Percentiles rank a stretch among this genome's conserved stretches.
These are phyloP conservation scores for Sugiyamaella boreocaroliniensis DNA, from an alignment of 805 yeast genomes.

Conservation along the genomic window DNA sequence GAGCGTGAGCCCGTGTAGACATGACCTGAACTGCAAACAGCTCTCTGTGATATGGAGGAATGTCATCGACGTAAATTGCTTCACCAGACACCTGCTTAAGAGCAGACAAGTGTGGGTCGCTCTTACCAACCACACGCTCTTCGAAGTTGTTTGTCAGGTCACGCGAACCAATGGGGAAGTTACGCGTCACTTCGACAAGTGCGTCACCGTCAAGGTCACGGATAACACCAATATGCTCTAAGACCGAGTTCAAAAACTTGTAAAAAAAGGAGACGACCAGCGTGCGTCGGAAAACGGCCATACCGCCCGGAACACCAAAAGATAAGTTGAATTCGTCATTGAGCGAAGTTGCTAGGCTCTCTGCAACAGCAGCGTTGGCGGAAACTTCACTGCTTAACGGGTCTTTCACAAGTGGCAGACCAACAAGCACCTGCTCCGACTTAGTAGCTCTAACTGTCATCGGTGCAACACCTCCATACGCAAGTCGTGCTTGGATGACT, in stretches of 20 bases:
- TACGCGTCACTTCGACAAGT: slow-evolving; percentile 33
- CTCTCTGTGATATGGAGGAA: slow-evolving; percentile 39
- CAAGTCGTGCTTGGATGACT: slow-evolving; percentile 30
- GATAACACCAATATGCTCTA: slow-evolving; percentile 12
- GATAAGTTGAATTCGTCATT: slow-evolving; percentile 35
- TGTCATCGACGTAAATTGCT: slow-evolving; percentile 41
- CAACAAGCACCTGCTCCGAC: slow-evolving; percentile 26
- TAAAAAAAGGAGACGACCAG: slow-evolving; percentile 41
- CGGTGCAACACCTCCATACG: slow-evolving; percentile 46
- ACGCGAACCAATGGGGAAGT: slow-evolving; percentile 34
- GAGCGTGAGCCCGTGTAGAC: slow-evolving; percentile 40
- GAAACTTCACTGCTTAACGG: slow-evolving; percentile 3
- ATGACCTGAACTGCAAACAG: slow-evolving; percentile 40
- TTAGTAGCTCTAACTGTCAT: slow-evolving; percentile 37
- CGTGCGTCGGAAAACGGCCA: slow-evolving; percentile 42
- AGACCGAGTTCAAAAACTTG: slow-evolving; percentile 36
- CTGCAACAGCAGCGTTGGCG: slow-evolving; percentile 25
- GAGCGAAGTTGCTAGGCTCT: slow-evolving; percentile 27
- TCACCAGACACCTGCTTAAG: slow-evolving; percentile 44
- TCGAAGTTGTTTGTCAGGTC: slow-evolving; percentile 37
- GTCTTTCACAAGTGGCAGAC: slow-evolving; percentile 5
- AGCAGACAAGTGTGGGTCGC: slow-evolving; percentile 41
- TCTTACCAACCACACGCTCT: slow-evolving; percentile 36
- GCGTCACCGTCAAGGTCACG: slow-evolving; percentile 29
- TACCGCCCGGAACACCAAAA: slow-evolving; percentile 44